A percentile compares a stretch with the other conserved stretches of the same genome.
Conservation (phyloP, 352 stramenopile species). For the Vaucheria bursata region DNA sequence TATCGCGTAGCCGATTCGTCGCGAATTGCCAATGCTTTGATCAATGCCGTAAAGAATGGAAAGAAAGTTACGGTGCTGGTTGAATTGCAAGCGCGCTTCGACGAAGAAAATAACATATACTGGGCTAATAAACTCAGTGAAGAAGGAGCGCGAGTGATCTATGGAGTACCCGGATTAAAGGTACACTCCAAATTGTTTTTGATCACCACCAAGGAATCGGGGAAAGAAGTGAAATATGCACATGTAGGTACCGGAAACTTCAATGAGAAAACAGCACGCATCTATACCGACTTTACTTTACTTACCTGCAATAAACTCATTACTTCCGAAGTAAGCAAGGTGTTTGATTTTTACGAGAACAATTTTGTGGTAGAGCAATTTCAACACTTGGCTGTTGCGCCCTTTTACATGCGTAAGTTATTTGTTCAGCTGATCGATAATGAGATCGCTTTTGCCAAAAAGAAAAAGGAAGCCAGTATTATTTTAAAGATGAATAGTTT, state of each 20-base stretch:
- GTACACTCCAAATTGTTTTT: background rate
- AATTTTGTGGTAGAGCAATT: background rate
- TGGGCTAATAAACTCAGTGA: background rate
- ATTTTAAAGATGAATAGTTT: background rate
- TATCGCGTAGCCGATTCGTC: background rate
- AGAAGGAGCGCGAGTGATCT: background rate
- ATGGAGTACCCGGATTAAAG: background rate
- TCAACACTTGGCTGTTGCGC: background rate
- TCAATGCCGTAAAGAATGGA: background rate
- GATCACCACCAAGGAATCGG: background rate
- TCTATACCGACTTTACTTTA: background rate
- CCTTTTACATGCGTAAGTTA: background rate
- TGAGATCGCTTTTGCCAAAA: background rate
- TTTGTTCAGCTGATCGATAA: background rate
- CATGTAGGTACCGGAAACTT: background rate
- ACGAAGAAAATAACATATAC: background rate
- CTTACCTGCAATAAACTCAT: background rate
- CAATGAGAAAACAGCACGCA: background rate
- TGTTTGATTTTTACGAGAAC: background rate
- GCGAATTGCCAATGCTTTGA: background rate
- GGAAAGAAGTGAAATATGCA: background rate
- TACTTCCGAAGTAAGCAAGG: background rate
- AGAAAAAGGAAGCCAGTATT: background rate
- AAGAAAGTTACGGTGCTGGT: constrained; percentile 1
- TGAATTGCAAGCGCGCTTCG: background rate